These are phyloP conservation scores for Picea glauca DNA, from an alignment of 75 land plant genomes.

Conservation along the genomic window DNA sequence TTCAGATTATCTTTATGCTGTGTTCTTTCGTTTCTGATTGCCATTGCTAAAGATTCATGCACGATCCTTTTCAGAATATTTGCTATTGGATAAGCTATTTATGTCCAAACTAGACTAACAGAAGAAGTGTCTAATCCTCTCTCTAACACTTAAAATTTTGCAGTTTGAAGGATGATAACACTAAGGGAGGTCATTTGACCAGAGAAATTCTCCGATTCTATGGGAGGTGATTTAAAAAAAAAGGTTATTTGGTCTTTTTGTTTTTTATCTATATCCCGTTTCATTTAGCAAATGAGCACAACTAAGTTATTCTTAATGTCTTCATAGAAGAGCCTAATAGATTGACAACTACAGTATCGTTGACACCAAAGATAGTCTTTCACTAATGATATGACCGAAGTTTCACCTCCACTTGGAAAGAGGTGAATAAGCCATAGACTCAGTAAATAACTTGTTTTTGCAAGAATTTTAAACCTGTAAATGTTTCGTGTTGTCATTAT, in stretches of 20 bases:
- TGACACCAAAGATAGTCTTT: background rate
- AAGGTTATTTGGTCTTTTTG: too few species aligned
- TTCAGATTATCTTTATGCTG: background rate
- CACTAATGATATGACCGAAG: too few species aligned
- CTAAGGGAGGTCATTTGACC: background rate
- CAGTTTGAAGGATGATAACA: background rate
- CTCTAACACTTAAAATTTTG: background rate
- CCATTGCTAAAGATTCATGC: background rate
- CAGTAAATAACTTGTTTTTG: too few species aligned
- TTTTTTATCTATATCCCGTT: too few species aligned
- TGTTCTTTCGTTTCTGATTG: background rate
- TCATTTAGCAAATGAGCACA: background rate
- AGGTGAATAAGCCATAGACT: too few species aligned
- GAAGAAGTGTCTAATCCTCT: too few species aligned
- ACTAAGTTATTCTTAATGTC: background rate
- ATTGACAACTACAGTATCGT: background rate
- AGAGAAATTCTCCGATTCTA: background rate
- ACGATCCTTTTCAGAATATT: background rate
- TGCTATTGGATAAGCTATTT: background rate
- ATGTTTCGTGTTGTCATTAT: too few species aligned
- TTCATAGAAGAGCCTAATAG: background rate
- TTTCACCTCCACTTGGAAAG: too few species aligned
- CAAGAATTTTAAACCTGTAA: too few species aligned
- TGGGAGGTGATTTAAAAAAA: too few species aligned
- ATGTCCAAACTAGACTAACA: background rate